Conservation (phyloP, 805 yeast genomes). For the Lachancea cidri region DNA sequence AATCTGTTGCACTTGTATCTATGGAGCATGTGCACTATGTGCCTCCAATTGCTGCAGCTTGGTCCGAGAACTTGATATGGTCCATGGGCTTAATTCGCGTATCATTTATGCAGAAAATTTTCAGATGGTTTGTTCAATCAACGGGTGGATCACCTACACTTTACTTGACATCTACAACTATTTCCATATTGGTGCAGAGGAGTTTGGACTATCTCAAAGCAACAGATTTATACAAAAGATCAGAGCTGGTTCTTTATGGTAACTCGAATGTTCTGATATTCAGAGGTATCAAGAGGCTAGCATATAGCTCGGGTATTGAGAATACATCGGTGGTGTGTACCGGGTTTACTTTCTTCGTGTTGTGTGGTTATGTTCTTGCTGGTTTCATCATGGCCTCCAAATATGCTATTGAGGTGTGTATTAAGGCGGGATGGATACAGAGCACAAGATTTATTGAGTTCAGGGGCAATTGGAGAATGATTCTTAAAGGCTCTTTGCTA, state of each 20-base stretch:
- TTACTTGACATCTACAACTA: slow-evolving; percentile 54
- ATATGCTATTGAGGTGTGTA: slow-evolving; percentile 43
- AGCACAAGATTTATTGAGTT: slow-evolving; percentile 44
- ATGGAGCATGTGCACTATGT: slow-evolving; percentile 82
- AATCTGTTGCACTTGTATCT: slow-evolving; percentile 74
- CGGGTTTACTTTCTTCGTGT: slow-evolving; percentile 78
- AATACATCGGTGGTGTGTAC: slow-evolving; percentile 79
- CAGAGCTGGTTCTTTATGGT: slow-evolving; percentile 39
- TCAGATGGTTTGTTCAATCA: slow-evolving; percentile 78
- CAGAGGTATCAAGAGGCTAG: slow-evolving; percentile 84
- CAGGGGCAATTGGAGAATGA: slow-evolving; percentile 49
- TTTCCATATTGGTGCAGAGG: slow-evolving; percentile 69
- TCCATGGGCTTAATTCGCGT: slow-evolving; percentile 85
- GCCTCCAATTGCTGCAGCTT: slow-evolving; percentile 89
- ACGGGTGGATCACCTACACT: slow-evolving; percentile 85
- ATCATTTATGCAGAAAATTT: slow-evolving; percentile 75
- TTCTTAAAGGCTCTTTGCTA: slow-evolving; percentile 73
- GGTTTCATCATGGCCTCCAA: slow-evolving; percentile 53
- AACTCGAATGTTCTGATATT: slow-evolving; percentile 58
- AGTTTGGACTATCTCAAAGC: slow-evolving; percentile 24
- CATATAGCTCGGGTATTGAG: slow-evolving; percentile 72
- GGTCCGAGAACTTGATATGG: slow-evolving; percentile 93
- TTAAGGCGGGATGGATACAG: slow-evolving; percentile 46
- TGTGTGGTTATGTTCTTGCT: slow-evolving; percentile 69
- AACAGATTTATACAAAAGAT: slow-evolving; percentile 33